Base-by-base conservation (phyloP, 1,139 yeast genomes). In the Arxiozyma bovina region DNA sequence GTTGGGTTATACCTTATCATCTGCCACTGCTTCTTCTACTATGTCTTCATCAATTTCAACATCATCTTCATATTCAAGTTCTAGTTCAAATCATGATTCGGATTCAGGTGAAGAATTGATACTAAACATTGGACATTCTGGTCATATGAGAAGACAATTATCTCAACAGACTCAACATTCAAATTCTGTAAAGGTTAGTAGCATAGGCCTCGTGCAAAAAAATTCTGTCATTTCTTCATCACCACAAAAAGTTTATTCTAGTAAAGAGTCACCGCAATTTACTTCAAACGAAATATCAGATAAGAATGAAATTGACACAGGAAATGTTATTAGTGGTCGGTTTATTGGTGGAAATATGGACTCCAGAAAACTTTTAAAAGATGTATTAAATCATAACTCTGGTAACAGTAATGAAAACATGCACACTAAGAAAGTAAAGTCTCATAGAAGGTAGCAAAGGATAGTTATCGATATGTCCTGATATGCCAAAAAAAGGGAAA, bases 31-130 rank as follows among this genome's bases (percentile, higher is more conserved):
- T 17, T 42, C 50, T 18, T 25, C 40, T n/a, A n/a, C 53, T 15
- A 30, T 21, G 11, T 30, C 42, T 12, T 41, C 53, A 30, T 27
- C 42, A 15, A 27, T 30, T 1, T 48, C 54, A 17, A 30, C 42
- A 25, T 48, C 50, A 15, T 41, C 52, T 45, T 46, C 52, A 17
- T 46, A 22, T 1, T 48, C 54, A n/a, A 41, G 27, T 48, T 48
- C 50, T 22, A 21, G 42, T 30, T 46, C 52, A 18, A 50, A 17
- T 4, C 20, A 9, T 23, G 43, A 45, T 5, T 45, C 51, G 3
- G 54, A 49, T 20, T 52, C 54, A 15, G 59, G 56, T 20, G 59
- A 57, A 34, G 62, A 59, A 20, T 44, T 61, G 21, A 54, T 60
- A 15, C 44, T 61, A 48, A 60, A 55, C 48, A 47, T 58, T 21